Conservation (phyloP, 148 eudicot species). For the Hydrangea macrophylla region DNA sequence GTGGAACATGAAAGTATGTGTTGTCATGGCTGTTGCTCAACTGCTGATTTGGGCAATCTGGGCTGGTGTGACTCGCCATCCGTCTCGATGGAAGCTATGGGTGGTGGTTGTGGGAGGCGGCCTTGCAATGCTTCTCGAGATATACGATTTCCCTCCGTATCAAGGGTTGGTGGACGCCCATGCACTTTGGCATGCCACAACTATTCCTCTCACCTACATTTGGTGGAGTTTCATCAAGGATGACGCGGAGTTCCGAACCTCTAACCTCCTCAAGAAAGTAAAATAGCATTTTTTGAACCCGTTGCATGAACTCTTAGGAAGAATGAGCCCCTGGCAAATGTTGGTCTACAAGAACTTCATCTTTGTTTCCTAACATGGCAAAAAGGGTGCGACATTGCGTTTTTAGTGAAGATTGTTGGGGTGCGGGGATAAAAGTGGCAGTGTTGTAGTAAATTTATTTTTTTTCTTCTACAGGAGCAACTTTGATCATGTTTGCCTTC, state of each 20-base stretch:
- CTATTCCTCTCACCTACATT: constrained; percentile 70
- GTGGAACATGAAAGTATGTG: constrained; percentile 92
- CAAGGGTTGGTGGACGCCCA: constrained; percentile 74
- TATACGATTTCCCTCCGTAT: constrained; percentile 82
- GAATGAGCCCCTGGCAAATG: background rate
- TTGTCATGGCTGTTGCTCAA: constrained; percentile 65
- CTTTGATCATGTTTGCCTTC: too few species aligned
- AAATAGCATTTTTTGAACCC: constrained; percentile 34
- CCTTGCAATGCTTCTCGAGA: constrained; percentile 74
- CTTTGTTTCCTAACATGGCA: background rate
- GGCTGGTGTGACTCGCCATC: constrained; percentile 71
- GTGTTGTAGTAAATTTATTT: too few species aligned
- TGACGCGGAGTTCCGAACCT: constrained; percentile 64
- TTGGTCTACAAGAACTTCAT: background rate
- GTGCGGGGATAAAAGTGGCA: too few species aligned
- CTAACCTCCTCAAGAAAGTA: constrained; percentile 52
- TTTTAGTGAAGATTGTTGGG: background rate
- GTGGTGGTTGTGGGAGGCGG: constrained; percentile 71
- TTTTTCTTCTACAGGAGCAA: too few species aligned
- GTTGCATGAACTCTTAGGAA: background rate
- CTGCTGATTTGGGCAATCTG: constrained; percentile 76
- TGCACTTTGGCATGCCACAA: constrained; percentile 90
- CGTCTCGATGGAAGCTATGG: constrained; percentile 85
- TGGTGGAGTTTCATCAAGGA: constrained; percentile 97
- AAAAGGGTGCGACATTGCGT: background rate